A percentile compares a stretch with the other conserved stretches of the same genome.
phyloP scores from a whole-genome alignment of 2,329 filamentous ascomycete species.

The Hymenoscyphus fraxineus region DNA sequence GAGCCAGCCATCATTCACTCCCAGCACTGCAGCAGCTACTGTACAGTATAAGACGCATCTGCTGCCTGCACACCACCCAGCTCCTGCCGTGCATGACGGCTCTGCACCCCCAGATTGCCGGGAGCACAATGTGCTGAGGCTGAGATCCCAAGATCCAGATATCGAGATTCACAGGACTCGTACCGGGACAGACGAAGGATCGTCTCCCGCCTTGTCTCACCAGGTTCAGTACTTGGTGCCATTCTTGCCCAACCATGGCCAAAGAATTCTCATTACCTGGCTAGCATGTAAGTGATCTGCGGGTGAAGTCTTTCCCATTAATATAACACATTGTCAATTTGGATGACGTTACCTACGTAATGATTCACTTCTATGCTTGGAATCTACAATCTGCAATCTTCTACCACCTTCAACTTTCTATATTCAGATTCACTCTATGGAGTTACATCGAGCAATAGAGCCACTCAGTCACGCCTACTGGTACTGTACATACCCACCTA shows the following conservation, averaged over 20 bases:
- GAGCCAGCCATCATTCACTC: no score
- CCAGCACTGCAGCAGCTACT: no score
- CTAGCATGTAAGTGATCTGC: background rate
- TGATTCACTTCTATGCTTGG: background rate
- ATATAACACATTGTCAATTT: background rate
- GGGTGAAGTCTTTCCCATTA: background rate
- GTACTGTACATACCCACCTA: no score
- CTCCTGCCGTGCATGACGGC: background rate
- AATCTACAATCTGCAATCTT: background rate
- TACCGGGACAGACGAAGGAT: background rate
- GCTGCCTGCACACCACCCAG: background rate
- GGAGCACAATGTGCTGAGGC: background rate
- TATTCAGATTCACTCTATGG: background rate
- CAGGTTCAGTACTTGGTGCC: background rate
- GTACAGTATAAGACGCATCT: background rate
- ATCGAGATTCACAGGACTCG: background rate
- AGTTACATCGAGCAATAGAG: background rate
- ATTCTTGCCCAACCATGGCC: background rate
- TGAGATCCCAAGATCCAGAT: background rate
- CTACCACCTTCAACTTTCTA: background rate
- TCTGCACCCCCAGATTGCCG: background rate
- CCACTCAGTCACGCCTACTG: background rate
- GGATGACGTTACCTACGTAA: background rate
- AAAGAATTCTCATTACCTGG: background rate
- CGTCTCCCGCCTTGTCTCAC: background rate